Evolutionary conservation across 163 green algal genomes (phyloP), one percentile per base, ranked within the genome.

Genomic region (Scenedesmus sp.): DNA sequence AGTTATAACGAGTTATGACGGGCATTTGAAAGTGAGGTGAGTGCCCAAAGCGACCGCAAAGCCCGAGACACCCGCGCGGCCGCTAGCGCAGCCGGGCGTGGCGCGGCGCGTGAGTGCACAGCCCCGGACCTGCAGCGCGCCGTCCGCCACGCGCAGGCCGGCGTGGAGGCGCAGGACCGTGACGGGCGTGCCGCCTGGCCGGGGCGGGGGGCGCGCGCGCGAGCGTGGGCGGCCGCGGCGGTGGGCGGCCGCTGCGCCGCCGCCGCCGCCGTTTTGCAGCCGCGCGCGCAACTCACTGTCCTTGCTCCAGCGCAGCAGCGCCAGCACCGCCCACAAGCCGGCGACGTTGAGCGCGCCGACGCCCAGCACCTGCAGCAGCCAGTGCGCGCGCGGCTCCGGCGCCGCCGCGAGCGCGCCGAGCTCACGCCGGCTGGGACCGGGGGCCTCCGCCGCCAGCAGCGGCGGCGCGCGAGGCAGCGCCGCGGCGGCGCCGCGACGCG

Each of bases 281-380:
- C 48, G 34, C 60, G 24, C 13, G 18, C 42, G 20, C 6, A 47
- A 72, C 71, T 71, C 34, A 80, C 71, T 63, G 42, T 80, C 71
- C 18, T 63, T 60, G n/a, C 17, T 33, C n/a, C 33, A 36, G 15
- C 28, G n/a, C 22, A 80, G 28, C 17, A 80, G 24, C 45, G 71
- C 62, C 1, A 80, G 58, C 44, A 80, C 71, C 10, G 45, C 58
- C 71, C 58, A 64, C 7, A 80, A 29, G 11, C 58, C 58, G 24
- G 69, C 4, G 1, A 80, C 34, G 71, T 80, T 80, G 34, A 71
- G 7, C 29, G 58, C 58, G 6, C 31, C 71, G 22, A 80, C 51
- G 31, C 39, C 48, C 18, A 80, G 71, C 47, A 80, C 58, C 28
- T 62, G n/a, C 58, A 71, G 17, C 10, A 72, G 44, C 71, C 71